A percentile compares a stretch with the other conserved stretches of the same genome.
These are phyloP conservation scores for Trichosporon sp. DNA, from an alignment of 1,284 basidiomycete genomes.

Conservation along the genomic window DNA sequence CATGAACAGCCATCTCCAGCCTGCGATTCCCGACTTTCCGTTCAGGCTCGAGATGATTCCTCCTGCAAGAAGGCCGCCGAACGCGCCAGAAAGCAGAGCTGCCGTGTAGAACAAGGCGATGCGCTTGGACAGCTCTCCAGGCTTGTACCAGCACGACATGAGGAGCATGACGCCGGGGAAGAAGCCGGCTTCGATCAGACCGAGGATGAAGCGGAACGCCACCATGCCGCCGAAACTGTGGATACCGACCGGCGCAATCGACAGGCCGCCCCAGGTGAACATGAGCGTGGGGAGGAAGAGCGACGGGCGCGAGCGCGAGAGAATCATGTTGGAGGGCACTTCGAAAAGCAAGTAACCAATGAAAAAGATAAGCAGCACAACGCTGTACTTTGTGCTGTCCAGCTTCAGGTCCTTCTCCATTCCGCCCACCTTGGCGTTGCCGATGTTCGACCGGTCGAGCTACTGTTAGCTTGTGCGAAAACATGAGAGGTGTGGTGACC, in stretches of 20 bases:
- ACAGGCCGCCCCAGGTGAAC: constrained; percentile 25
- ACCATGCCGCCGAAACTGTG: constrained; percentile 17
- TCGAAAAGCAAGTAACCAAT: constrained; percentile 40
- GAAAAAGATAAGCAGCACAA: constrained; percentile 47
- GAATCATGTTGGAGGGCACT: constrained; percentile 45
- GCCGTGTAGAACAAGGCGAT: constrained; percentile 23
- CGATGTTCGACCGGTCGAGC: constrained; percentile 32
- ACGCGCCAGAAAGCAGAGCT: constrained; percentile 32
- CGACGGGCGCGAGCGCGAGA: constrained; percentile 8
- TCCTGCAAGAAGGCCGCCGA: constrained; percentile 43
- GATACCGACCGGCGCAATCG: constrained; percentile 18
- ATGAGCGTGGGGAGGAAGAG: constrained; percentile 30
- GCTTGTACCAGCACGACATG: constrained; percentile 44
- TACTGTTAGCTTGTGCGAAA: neutral
- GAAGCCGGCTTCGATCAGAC: constrained; percentile 36
- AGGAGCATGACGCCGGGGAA: constrained; percentile 41
- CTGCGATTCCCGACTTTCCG: constrained; percentile 23
- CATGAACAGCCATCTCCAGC: constrained; percentile 46
- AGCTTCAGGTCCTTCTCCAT: constrained; percentile 44
- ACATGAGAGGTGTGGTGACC: no score
- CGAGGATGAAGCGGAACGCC: constrained; percentile 24
- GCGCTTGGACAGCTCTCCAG: constrained; percentile 40
- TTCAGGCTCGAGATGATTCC: constrained; percentile 37
- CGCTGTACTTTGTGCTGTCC: constrained; percentile 34
- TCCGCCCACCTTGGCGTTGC: constrained; percentile 36